Evolutionary conservation across 2,329 filamentous ascomycete species (phyloP).

Genomic region (Fusarium succisae): DNA sequence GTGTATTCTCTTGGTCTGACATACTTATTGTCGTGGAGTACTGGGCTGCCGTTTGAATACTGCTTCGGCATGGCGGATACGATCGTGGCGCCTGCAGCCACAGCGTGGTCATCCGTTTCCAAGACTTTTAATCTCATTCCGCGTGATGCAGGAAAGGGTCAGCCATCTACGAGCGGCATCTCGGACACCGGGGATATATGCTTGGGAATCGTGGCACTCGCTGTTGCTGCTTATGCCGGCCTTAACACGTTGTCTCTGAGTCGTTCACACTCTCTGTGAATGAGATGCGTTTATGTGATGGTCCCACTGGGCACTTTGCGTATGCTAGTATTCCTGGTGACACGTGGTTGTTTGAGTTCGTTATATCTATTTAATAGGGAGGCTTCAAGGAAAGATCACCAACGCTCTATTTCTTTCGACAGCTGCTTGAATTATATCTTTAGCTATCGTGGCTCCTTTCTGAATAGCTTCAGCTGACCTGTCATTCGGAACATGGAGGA

Average conservation of each 20-base stretch:
- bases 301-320: not conserved
- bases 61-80: constrained; percentile 1
- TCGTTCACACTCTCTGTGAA: not conserved
- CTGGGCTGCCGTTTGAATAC: not conserved
- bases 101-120: not conserved
- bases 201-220: not conserved
- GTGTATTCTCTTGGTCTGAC: not conserved
- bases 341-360: not conserved
- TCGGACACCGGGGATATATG: not conserved
- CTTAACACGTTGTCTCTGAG: no score
- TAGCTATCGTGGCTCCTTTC: no score
- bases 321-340: not conserved
- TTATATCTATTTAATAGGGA: not conserved
- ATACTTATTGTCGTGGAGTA: not conserved
- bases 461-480: no score
- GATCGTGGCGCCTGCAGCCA: not conserved
- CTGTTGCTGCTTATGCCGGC: not conserved
- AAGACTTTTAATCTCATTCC: not conserved
- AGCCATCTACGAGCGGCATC: not conserved
- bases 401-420: no score
- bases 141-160: not conserved
- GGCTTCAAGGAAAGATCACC: no score
- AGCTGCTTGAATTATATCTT: no score
- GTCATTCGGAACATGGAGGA: no score
- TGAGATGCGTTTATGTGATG: not conserved